Conservation (phyloP, 345 rosid species). For the Gossypium rotundifolium region DNA sequence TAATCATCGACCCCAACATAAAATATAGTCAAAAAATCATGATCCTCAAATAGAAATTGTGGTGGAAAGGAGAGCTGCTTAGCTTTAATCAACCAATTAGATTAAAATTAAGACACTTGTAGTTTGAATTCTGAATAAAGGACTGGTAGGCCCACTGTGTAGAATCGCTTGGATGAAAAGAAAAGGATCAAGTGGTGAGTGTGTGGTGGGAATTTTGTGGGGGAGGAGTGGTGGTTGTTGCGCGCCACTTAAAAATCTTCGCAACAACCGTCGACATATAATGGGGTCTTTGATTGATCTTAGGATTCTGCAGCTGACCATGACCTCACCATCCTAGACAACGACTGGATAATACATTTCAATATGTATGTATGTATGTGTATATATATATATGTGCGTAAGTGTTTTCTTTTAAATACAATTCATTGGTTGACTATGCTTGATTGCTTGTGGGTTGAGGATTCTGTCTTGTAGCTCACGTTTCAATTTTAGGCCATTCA, state of each 20-base stretch:
- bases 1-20: neutral
- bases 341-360: neutral
- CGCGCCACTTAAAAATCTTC: neutral
- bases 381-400: too few species aligned
- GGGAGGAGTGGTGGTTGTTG: conserved; percentile 19
- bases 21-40: neutral
- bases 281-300: conserved; percentile 1
- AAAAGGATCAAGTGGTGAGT: neutral
- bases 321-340: conserved; percentile 2
- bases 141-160: neutral
- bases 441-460: neutral
- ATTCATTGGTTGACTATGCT: neutral
- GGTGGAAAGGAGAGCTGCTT: conserved; percentile 13
- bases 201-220: conserved; percentile 23
- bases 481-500: neutral
- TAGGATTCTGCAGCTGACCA: conserved; percentile 20
- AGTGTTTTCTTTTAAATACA: neutral
- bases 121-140: neutral
- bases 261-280: neutral
- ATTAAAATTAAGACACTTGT: neutral
- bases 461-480: neutral
- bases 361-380: too few species aligned
- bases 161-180: neutral
- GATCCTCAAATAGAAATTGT: conserved; percentile 15
- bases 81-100: neutral